Conservation (phyloP, 257 asterid species). For the Eustoma russellianum region DNA sequence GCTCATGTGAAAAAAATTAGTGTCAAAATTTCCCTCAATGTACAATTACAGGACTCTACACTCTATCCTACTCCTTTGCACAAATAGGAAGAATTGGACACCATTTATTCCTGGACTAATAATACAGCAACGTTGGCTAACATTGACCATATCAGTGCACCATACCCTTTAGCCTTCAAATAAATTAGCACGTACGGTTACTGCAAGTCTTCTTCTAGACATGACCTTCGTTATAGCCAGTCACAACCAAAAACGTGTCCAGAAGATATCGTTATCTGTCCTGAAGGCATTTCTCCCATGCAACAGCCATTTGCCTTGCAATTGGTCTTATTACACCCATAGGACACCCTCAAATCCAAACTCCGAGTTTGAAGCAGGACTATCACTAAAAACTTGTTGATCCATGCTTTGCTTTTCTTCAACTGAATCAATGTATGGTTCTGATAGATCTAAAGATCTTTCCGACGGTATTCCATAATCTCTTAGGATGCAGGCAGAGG, state of each 20-base stretch:
- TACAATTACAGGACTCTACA: neutral
- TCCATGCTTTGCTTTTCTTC: constrained; percentile 23
- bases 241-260: too few species aligned
- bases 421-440: constrained; percentile 42
- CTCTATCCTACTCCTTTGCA: neutral
- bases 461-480: constrained; percentile 83
- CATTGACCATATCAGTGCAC: neutral
- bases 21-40: too few species aligned
- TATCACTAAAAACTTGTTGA: constrained; percentile 45
- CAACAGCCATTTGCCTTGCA: constrained; percentile 2
- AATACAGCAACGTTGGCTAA: neutral
- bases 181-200: too few species aligned
- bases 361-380: constrained; percentile 55
- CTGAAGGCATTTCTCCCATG: neutral
- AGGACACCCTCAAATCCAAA: constrained; percentile 64
- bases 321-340: constrained; percentile 35
- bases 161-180: neutral
- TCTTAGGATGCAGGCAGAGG: constrained; percentile 66
- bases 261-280: too few species aligned
- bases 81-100: neutral
- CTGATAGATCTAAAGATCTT: constrained; percentile 66
- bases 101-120: constrained; percentile 5
- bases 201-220: too few species aligned
- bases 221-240: neutral
- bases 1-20: too few species aligned